These are phyloP conservation scores for Penicillium sp. DNA, from an alignment of 2,329 filamentous ascomycete genomes.

Conservation along the genomic window DNA sequence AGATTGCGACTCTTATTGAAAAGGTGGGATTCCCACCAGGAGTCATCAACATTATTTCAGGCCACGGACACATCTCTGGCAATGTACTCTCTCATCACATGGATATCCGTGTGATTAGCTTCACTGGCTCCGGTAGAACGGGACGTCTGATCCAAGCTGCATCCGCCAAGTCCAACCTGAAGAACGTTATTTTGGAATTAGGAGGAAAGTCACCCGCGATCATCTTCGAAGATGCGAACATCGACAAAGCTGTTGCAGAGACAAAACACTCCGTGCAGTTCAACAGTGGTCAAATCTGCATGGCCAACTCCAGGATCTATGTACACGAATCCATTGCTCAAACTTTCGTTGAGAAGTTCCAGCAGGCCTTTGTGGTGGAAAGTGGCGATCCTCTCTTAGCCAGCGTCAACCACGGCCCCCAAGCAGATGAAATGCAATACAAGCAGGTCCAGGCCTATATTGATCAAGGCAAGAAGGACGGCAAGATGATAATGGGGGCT, in stretches of 20 bases:
- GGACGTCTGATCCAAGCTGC: conserved; percentile 61
- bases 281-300: conserved; percentile 64
- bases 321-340: conserved; percentile 62
- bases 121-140: conserved; percentile 61
- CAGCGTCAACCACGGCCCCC: conserved; percentile 81
- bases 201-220: conserved; percentile 64
- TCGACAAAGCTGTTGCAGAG: conserved; percentile 68
- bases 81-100: conserved; percentile 63
- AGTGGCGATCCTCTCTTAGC: conserved; percentile 49
- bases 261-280: conserved; percentile 50
- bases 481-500: conserved; percentile 64
- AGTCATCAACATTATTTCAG: conserved; percentile 65
- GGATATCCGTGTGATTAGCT: conserved; percentile 63
- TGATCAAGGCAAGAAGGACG: conserved; percentile 64
- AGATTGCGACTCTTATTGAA: conserved; percentile 50
- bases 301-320: conserved; percentile 66
- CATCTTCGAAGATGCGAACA: conserved; percentile 62
- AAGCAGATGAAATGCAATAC: conserved; percentile 78
- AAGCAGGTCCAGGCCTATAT: conserved; percentile 80
- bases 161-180: conserved; percentile 61
- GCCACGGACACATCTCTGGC: conserved; percentile 74
- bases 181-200: conserved; percentile 65
- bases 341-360: conserved; percentile 70
- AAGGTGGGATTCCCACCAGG: conserved; percentile 62
- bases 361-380: conserved; percentile 5